Evolutionary conservation across 768 basidiomycete species (phyloP), one percentile per base, ranked within the genome.

Genomic region (Melanogaster broomeanus): DNA sequence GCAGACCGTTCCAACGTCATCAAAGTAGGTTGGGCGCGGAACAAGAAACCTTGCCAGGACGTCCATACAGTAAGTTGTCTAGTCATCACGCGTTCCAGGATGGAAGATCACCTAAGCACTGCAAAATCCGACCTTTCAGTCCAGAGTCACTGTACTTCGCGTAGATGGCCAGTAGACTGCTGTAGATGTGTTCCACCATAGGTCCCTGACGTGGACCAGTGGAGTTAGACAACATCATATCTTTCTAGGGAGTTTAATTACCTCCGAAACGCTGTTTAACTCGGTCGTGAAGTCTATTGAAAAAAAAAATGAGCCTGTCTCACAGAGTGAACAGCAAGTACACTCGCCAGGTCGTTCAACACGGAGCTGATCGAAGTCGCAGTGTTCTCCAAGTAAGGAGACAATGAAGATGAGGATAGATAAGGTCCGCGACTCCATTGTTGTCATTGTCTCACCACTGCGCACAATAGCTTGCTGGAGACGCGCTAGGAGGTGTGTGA

Each of bases 21-120:
- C 51, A 98, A 71, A 1, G 87, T 87, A 3, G 97, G 96, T 59
- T 95, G 90, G 5, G 93, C 86, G 22, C 93, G 86, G 74, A 93
- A 98, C 6, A 99, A 71, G 68, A 90, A 97, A 11, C 96, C 93
- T 93, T 40, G 41, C 11, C 30, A 25, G 54, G 6, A 30, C 15
- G 27, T 45, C 15, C n/a, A n/a, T n/a, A n/a, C n/a, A n/a, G 28
- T 53, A 21, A 57, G 37, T 16, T 16, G 34, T 42, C 2, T 27
- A 33, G 19, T 37, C 25, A 43, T n/a, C 22, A 31, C 12, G 6
- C 13, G 4, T n/a, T 13, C 31, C 27, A 30, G 40, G 15, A 12
- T 18, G 13, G 22, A 40, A 39, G 61, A 79, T 27, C 54, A 93
- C 93, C 96, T 25, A 98, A 72, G 63, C 93, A 96, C 59, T 92